Evolutionary conservation across 345 rosid species (phyloP).

Genomic region (Sonneratia caseolaris): DNA sequence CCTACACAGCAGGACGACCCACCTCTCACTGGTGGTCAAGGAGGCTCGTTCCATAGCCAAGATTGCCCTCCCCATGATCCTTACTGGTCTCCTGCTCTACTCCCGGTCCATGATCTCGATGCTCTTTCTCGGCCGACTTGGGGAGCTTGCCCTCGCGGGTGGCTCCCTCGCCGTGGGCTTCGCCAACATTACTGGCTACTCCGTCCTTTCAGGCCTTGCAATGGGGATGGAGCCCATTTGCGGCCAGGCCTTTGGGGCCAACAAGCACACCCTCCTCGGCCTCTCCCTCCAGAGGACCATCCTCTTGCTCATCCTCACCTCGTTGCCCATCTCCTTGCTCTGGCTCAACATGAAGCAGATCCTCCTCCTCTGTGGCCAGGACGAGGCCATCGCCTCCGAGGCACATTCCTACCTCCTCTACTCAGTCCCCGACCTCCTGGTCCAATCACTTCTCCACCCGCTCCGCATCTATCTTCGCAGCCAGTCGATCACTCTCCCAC

Average conservation of each 20-base stretch:
- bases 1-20: neutral
- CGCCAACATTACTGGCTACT: constrained; percentile 28
- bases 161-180: constrained; percentile 37
- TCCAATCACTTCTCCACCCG: constrained; percentile 34
- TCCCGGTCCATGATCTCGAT: constrained; percentile 46
- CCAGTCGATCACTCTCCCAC: constrained; percentile 24
- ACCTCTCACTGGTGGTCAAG: constrained; percentile 13
- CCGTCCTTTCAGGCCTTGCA: constrained; percentile 18
- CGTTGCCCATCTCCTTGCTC: constrained; percentile 29
- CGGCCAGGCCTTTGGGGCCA: constrained; percentile 43
- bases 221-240: constrained; percentile 43
- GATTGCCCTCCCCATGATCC: constrained; percentile 37
- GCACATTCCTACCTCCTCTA: constrained; percentile 30
- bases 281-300: constrained; percentile 29
- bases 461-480: constrained; percentile 34
- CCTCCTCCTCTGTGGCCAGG: constrained; percentile 32
- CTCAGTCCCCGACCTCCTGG: constrained; percentile 33
- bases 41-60: constrained; percentile 25
- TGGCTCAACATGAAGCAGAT: constrained; percentile 32
- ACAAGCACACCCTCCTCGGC: constrained; percentile 22
- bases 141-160: constrained; percentile 35
- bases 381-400: constrained; percentile 21
- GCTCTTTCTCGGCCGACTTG: constrained; percentile 42
- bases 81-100: constrained; percentile 32
- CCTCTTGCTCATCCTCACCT: constrained; percentile 27